A percentile compares a stretch with the other conserved stretches of the same genome.
phyloP scores from a whole-genome alignment of 805 yeast genomes.

The Millerozyma acaciae region DNA sequence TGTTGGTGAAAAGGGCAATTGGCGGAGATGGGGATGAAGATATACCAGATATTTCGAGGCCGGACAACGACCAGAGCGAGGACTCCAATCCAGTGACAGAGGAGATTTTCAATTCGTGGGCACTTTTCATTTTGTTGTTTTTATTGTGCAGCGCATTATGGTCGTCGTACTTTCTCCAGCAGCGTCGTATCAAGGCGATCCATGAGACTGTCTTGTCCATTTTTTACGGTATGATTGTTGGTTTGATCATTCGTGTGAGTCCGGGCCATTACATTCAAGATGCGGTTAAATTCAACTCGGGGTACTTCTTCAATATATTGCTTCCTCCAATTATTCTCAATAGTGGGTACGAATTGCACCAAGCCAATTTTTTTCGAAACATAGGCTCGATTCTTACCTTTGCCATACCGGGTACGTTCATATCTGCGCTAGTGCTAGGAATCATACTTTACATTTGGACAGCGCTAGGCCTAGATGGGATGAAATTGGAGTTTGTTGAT shows the following conservation, averaged over 20 bases:
- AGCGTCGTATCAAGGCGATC: conserved; percentile 86
- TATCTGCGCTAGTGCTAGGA: conserved; percentile 90
- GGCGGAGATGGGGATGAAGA: conserved; percentile 27
- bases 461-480: conserved; percentile 82
- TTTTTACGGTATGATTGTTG: conserved; percentile 95
- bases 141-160: conserved; percentile 84
- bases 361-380: conserved; percentile 90
- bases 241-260: conserved; percentile 79
- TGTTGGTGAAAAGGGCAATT: conserved; percentile 31
- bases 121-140: conserved; percentile 78
- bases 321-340: conserved; percentile 95
- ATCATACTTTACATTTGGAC: conserved; percentile 86
- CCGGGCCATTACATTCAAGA: conserved; percentile 98
- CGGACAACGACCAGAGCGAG: conserved; percentile 53
- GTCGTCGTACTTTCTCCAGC: conserved; percentile 92
- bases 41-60: conserved; percentile 36
- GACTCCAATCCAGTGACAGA: conserved; percentile 82
- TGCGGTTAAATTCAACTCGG: conserved; percentile 90
- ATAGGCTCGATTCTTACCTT: conserved; percentile 86
- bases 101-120: conserved; percentile 97
- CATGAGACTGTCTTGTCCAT: conserved; percentile 97
- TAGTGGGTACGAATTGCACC: conserved; percentile 95
- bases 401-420: conserved; percentile 96
- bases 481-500: conserved; percentile 89
- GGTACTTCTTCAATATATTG: conserved; percentile 89